Percentiles rank a stretch among this genome's conserved stretches.
phyloP scores from a whole-genome alignment of 176 grass and related monocot genomes.

The Carex scoparia region DNA sequence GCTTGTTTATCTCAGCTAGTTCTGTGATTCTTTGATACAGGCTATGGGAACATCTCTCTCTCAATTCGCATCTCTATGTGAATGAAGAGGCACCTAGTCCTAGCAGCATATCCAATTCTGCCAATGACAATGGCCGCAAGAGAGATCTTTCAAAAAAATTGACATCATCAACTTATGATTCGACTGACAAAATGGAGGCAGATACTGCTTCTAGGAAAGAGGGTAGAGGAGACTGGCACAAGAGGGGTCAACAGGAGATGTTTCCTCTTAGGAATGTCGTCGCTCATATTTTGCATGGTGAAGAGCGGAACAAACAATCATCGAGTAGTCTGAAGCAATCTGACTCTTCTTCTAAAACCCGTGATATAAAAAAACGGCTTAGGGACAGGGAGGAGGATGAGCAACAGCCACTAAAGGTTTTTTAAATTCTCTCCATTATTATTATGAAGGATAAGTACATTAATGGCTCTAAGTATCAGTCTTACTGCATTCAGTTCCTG shows the following conservation, averaged over 20 bases:
- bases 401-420: slow-evolving; percentile 61
- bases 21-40: slow-evolving; percentile 21
- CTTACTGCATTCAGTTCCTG: neutral
- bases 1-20: neutral
- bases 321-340: slow-evolving; percentile 34
- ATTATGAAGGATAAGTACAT: neutral
- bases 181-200: slow-evolving; percentile 32
- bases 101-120: slow-evolving; percentile 17
- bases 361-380: slow-evolving; percentile 48
- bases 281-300: slow-evolving; percentile 67
- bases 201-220: slow-evolving; percentile 42
- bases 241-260: slow-evolving; percentile 63
- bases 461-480: no score
- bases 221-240: slow-evolving; percentile 44
- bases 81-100: slow-evolving; percentile 23
- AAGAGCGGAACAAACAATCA: slow-evolving; percentile 44
- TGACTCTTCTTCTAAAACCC: slow-evolving; percentile 36
- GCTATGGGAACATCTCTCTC: slow-evolving; percentile 86
- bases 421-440: neutral
- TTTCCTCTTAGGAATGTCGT: slow-evolving; percentile 84
- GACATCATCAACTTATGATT: slow-evolving; percentile 25
- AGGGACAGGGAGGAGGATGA: slow-evolving; percentile 49
- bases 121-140: slow-evolving; percentile 21
- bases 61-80: slow-evolving; percentile 57
- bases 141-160: slow-evolving; percentile 39